Percentiles rank a stretch among this genome's conserved stretches.
These are phyloP conservation scores for Udeniomyces megalosporus DNA, from an alignment of 768 basidiomycete species.

Conservation along the genomic window DNA sequence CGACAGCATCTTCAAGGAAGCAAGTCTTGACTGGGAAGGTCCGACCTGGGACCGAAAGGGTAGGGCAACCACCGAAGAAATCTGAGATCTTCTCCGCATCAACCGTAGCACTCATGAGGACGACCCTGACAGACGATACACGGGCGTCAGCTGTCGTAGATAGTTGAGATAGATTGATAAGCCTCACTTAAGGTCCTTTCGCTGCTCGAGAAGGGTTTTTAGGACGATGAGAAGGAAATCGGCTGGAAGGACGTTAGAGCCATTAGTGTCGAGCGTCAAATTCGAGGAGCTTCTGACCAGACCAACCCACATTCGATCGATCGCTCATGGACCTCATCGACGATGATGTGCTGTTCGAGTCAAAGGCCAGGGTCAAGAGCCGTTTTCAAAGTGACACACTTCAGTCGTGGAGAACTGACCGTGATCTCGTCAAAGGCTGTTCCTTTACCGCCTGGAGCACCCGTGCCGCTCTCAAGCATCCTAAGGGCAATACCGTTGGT, in stretches of 20 bases:
- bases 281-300: too few species aligned
- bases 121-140: constrained; percentile 43
- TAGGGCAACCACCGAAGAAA: constrained; percentile 70
- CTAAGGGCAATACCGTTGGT: constrained; percentile 90
- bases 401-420: constrained; percentile 32
- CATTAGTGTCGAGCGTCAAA: too few species aligned
- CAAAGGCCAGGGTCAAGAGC: neutral
- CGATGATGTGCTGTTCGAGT: constrained; percentile 62
- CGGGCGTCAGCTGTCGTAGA: too few species aligned
- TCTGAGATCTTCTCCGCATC: constrained; percentile 56
- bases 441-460: constrained; percentile 45
- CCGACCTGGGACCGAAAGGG: constrained; percentile 75
- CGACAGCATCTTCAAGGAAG: constrained; percentile 68
- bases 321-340: constrained; percentile 95
- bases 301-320: constrained; percentile 53
- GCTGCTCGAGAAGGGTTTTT: constrained; percentile 57
- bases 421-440: constrained; percentile 86
- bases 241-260: constrained; percentile 23
- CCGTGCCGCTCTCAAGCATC: constrained; percentile 81
- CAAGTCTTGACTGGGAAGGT: constrained; percentile 80
- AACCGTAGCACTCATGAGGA: constrained; percentile 92
- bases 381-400: neutral
- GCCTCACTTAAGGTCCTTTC: constrained; percentile 72
- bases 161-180: too few species aligned
- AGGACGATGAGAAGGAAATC: constrained; percentile 92